A percentile compares a stretch with the other conserved stretches of the same genome.
These are phyloP conservation scores for Umbellularia californica DNA, from an alignment of 164 flowering plant genomes.

Conservation along the genomic window DNA sequence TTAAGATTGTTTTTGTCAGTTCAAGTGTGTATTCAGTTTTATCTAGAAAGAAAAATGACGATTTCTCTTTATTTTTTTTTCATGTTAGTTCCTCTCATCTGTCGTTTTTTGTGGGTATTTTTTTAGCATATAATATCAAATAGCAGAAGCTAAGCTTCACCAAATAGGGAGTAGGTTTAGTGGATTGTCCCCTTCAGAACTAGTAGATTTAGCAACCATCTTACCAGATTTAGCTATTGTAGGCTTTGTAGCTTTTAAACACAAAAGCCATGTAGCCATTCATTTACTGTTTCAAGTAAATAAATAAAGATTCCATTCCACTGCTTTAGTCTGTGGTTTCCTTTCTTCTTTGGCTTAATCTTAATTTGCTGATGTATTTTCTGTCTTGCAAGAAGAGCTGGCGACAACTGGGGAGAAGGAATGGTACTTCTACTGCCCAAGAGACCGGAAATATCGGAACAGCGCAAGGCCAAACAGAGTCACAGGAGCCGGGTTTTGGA, in stretches of 20 bases:
- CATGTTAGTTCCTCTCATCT: constrained; percentile 6
- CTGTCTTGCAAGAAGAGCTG: constrained; percentile 37
- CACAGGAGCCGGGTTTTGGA: constrained; percentile 96
- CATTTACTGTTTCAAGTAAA: background rate
- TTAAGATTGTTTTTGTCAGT: background rate
- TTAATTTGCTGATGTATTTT: background rate
- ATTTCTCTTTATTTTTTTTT: background rate
- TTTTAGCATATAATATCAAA: background rate
- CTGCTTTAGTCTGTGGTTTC: background rate
- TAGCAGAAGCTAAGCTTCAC: background rate
- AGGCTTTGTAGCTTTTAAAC: background rate
- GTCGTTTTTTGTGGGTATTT: background rate
- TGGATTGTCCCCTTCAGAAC: background rate
- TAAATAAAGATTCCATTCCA: background rate
- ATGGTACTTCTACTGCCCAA: constrained; percentile 96
- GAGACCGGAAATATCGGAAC: constrained; percentile 91
- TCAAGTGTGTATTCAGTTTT: background rate
- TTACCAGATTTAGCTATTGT: background rate
- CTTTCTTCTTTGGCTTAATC: background rate
- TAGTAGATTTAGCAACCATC: too few species aligned
- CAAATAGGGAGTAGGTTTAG: background rate
- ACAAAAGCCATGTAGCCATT: background rate
- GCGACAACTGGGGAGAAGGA: constrained; percentile 90
- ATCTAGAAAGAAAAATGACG: background rate
- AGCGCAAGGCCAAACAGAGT: constrained; percentile 91